phyloP scores from a whole-genome alignment of 2,329 filamentous ascomycete species.

The Talaromyces funiculosus region DNA sequence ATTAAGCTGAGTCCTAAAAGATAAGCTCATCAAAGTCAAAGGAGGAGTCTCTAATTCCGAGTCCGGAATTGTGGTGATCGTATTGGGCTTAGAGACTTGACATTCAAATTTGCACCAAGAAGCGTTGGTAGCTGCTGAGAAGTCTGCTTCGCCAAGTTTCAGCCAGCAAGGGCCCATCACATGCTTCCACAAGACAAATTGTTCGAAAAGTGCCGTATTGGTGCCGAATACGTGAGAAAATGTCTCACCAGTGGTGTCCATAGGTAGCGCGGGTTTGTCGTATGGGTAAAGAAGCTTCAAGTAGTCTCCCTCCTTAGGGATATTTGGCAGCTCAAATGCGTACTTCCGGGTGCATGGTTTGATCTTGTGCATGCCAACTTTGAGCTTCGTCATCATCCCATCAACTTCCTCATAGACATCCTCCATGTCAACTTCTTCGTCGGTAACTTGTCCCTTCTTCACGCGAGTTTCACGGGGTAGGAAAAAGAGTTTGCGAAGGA shows the following conservation, averaged over 20 bases:
- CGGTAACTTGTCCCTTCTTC: conserved; percentile 59
- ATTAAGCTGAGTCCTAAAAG: conserved; percentile 83
- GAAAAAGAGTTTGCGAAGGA: conserved; percentile 87
- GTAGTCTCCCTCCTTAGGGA: conserved; percentile 86
- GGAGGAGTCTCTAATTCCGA: conserved; percentile 78
- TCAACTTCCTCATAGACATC: conserved; percentile 90
- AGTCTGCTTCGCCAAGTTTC: conserved; percentile 80
- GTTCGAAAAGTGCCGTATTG: conserved; percentile 91
- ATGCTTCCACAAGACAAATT: conserved; percentile 98
- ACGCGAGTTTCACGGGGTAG: conserved; percentile 66
- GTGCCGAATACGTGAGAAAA: conserved; percentile 92
- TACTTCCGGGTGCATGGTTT: conserved; percentile 88
- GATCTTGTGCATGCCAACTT: conserved; percentile 86
- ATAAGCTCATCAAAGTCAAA: conserved; percentile 91
- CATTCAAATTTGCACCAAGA: conserved; percentile 97
- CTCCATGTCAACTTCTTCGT: conserved; percentile 75
- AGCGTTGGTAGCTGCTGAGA: conserved; percentile 76
- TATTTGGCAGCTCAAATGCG: conserved; percentile 81
- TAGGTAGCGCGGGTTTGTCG: conserved; percentile 68
- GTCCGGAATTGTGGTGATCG: conserved; percentile 67
- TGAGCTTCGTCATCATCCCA: conserved; percentile 76
- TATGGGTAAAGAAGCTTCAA: conserved; percentile 96
- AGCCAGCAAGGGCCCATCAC: conserved; percentile 99
- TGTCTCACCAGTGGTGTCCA: conserved; percentile 70
- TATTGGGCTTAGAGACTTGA: conserved; percentile 69